These are phyloP conservation scores for Cryphonectria radicalis DNA, from an alignment of 2,329 filamentous ascomycete species.

Conservation along the genomic window DNA sequence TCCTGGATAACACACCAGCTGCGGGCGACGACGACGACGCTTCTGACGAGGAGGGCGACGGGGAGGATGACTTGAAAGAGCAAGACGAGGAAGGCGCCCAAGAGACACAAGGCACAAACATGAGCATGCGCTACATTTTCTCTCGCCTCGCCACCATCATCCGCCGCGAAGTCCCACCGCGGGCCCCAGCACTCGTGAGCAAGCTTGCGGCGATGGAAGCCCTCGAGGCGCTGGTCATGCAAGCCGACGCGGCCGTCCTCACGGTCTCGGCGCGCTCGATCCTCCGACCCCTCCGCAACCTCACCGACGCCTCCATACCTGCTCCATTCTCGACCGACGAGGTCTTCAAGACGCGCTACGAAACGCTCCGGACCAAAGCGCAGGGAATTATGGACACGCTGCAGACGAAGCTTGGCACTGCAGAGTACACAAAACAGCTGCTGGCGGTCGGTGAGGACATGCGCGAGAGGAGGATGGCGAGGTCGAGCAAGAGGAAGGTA, in stretches of 20 bases:
- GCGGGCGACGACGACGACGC: constrained; percentile 51
- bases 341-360: constrained; percentile 69
- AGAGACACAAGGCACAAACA: constrained; percentile 38
- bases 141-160: constrained; percentile 78
- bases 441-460: constrained; percentile 74
- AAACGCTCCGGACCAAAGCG: constrained; percentile 71
- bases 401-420: constrained; percentile 82
- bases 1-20: constrained; percentile 54
- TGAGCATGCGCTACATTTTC: constrained; percentile 77
- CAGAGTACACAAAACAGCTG: constrained; percentile 76
- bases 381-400: constrained; percentile 80
- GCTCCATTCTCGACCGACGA: constrained; percentile 73
- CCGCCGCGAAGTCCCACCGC: constrained; percentile 72
- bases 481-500: constrained; percentile 85
- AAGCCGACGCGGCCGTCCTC: constrained; percentile 62
- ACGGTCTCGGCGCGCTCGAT: constrained; percentile 65
- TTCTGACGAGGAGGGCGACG: constrained; percentile 45
- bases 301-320: constrained; percentile 80
- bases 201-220: constrained; percentile 79
- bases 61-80: constrained; percentile 41
- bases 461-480: constrained; percentile 70
- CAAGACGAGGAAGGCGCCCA: constrained; percentile 41
- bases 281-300: constrained; percentile 70
- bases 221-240: constrained; percentile 69
- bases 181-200: constrained; percentile 66